A percentile compares a stretch with the other conserved stretches of the same genome.
Conservation (phyloP, 2,329 filamentous ascomycete species). For the Fonsecaea nubica region DNA sequence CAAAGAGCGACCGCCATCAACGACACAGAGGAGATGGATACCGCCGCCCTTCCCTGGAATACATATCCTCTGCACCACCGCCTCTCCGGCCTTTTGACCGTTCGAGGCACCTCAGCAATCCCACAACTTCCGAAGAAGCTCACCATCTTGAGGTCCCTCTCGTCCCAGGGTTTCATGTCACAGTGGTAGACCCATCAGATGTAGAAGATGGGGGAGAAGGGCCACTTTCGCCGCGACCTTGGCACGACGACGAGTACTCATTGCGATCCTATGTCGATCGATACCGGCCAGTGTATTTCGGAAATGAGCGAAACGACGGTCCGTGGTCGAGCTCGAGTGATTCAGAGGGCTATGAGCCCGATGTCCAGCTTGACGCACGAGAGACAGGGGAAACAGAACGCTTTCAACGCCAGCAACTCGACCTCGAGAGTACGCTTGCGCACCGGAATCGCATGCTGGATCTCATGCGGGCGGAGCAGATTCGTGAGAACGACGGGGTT, state of each 20-base stretch:
- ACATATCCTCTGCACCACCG: slow-evolving; percentile 47
- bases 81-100: slow-evolving; percentile 46
- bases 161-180: slow-evolving; percentile 34
- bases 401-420: slow-evolving; percentile 22
- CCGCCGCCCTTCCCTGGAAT: slow-evolving; percentile 50
- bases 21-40: slow-evolving; percentile 37
- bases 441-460: slow-evolving; percentile 27
- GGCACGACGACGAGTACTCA: slow-evolving; percentile 38
- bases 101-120: slow-evolving; percentile 37
- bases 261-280: slow-evolving; percentile 34
- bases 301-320: slow-evolving; percentile 27
- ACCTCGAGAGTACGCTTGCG: slow-evolving; percentile 23
- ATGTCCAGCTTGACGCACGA: slow-evolving; percentile 11
- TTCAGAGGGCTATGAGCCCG: slow-evolving; percentile 33
- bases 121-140: slow-evolving; percentile 20
- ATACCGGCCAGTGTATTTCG: slow-evolving; percentile 35
- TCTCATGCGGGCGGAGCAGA: slow-evolving; percentile 28
- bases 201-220: slow-evolving; percentile 24
- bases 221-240: slow-evolving; percentile 36
- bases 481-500: slow-evolving; percentile 27
- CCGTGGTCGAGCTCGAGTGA: slow-evolving; percentile 30
- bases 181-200: slow-evolving; percentile 31
- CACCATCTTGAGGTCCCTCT: slow-evolving; percentile 23
- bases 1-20: slow-evolving; percentile 43
- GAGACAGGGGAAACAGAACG: slow-evolving; percentile 20